A percentile compares a stretch with the other conserved stretches of the same genome.
These are phyloP conservation scores for Hyaloscypha variabilis DNA, from an alignment of 495 filamentous ascomycete genomes.

Conservation along the genomic window DNA sequence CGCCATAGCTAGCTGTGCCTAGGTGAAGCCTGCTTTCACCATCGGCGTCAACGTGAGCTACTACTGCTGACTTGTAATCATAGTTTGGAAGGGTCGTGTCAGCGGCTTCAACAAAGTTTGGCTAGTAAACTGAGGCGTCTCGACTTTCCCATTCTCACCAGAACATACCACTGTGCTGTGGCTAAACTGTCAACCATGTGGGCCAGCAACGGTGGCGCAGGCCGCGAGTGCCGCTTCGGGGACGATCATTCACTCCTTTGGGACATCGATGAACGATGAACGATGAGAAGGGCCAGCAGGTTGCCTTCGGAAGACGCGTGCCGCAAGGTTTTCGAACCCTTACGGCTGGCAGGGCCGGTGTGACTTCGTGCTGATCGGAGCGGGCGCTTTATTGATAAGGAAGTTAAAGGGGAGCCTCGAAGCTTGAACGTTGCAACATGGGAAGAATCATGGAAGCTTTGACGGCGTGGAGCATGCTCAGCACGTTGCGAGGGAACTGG, in stretches of 20 bases:
- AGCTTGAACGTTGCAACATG: no score
- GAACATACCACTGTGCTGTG: no score
- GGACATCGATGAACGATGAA: no score
- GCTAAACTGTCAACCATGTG: not conserved
- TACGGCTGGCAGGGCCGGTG: not conserved
- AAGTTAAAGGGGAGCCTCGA: not conserved
- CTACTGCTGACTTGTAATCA: no score
- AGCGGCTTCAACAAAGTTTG: slow-evolving; percentile 11
- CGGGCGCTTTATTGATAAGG: not conserved
- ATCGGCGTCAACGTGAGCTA: no score
- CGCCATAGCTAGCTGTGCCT: no score
- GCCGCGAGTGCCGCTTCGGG: not conserved
- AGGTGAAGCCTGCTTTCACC: no score
- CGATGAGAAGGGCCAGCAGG: no score
- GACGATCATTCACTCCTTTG: no score
- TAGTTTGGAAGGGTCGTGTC: not conserved
- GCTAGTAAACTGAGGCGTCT: slow-evolving; percentile 1
- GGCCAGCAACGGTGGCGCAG: not conserved
- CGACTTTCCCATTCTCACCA: not conserved
- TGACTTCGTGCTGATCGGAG: not conserved
- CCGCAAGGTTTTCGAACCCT: not conserved
- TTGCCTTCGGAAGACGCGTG: no score
- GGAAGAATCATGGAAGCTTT: no score
- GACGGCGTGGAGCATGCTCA: not conserved
- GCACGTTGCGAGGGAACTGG: not conserved